phyloP scores from a whole-genome alignment of 2,329 filamentous ascomycete genomes.

The Stenocarpella maydis region DNA sequence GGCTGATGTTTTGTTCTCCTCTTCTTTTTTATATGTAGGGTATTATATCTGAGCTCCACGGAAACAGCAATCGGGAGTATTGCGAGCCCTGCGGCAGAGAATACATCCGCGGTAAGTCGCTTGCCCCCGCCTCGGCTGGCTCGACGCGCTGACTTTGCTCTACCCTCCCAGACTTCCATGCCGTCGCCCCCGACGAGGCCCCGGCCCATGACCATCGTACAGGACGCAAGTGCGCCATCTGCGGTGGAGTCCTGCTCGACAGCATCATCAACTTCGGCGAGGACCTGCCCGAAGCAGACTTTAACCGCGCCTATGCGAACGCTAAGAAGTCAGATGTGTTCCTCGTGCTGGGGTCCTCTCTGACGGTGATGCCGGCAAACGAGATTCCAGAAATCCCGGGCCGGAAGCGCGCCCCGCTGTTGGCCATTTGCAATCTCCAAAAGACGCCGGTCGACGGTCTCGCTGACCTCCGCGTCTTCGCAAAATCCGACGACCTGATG shows the following conservation, averaged over 20 bases:
- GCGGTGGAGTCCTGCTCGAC: conserved; percentile 50
- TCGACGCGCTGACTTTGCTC: not conserved
- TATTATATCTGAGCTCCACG: conserved; percentile 55
- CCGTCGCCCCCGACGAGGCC: conserved; percentile 53
- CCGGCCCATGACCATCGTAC: conserved; percentile 55
- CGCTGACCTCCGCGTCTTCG: conserved; percentile 45
- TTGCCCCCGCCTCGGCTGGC: no score
- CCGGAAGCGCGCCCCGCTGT: conserved; percentile 41
- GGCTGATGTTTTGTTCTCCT: not conserved
- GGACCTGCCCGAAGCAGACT: conserved; percentile 42
- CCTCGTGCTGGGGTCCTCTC: conserved; percentile 55
- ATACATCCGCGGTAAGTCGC: conserved; percentile 50
- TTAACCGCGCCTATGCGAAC: conserved; percentile 47
- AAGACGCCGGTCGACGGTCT: conserved; percentile 50
- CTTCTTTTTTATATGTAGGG: conserved; percentile 41
- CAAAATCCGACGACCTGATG: conserved; percentile 51
- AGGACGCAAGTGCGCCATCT: conserved; percentile 52
- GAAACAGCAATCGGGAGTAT: conserved; percentile 56
- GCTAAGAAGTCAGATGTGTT: conserved; percentile 54
- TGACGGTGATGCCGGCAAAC: conserved; percentile 53
- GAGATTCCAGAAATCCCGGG: conserved; percentile 50
- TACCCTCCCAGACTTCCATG: conserved; percentile 50
- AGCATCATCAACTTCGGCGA: conserved; percentile 58
- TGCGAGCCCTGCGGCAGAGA: conserved; percentile 56
- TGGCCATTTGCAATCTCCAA: conserved; percentile 57